phyloP scores from a whole-genome alignment of 306 rosid species.

The Abrus precatorius region DNA sequence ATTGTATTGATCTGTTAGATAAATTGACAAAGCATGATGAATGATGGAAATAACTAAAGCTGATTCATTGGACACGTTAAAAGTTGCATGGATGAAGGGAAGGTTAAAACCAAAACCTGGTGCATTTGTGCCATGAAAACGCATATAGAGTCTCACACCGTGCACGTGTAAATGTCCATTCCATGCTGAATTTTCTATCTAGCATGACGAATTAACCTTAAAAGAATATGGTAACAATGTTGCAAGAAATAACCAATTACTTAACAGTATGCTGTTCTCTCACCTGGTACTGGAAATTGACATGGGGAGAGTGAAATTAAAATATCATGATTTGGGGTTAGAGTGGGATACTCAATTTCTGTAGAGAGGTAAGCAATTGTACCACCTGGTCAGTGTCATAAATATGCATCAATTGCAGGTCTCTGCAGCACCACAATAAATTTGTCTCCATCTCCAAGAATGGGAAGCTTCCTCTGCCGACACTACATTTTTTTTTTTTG shows the following conservation, averaged over 20 bases:
- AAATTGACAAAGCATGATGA: no score
- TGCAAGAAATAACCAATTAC: not conserved
- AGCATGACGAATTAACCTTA: not conserved
- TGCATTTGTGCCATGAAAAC: no score
- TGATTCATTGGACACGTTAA: no score
- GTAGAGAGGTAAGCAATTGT: slow-evolving; percentile 4
- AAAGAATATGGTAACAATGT: not conserved
- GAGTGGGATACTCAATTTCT: slow-evolving; percentile 17
- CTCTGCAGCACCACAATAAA: slow-evolving; percentile 39
- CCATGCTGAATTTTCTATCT: not conserved
- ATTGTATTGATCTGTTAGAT: no score
- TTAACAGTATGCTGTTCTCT: not conserved
- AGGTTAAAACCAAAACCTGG: no score
- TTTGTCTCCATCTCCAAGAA: slow-evolving; percentile 45
- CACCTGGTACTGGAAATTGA: no score
- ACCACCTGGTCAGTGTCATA: slow-evolving; percentile 35
- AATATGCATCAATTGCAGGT: slow-evolving; percentile 48
- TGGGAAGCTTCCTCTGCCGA: slow-evolving; percentile 66
- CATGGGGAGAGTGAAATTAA: not conserved
- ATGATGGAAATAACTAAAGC: no score
- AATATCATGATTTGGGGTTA: slow-evolving; percentile 7
- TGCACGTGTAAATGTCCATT: slow-evolving; percentile 16
- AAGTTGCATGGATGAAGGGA: no score
- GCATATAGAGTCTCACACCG: no score
- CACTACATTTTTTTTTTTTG: slow-evolving; percentile 41